Conservation (phyloP, 2,329 filamentous ascomycete genomes). For the Clonostachys solani region DNA sequence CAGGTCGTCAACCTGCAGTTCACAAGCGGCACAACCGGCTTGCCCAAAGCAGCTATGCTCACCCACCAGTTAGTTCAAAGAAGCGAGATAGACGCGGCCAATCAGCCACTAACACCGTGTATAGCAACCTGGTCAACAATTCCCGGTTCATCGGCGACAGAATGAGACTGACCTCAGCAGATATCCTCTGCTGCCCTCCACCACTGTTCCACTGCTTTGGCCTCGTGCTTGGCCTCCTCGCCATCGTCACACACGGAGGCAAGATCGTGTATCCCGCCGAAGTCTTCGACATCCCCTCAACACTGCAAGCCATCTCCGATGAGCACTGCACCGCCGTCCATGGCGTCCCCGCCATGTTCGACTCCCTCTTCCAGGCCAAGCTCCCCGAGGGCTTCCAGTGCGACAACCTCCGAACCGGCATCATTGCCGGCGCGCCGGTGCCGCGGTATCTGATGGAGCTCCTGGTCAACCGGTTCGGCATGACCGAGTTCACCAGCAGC, state of each 20-base stretch:
- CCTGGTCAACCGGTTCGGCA: slow-evolving; percentile 66
- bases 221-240: slow-evolving; percentile 70
- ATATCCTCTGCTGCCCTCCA: slow-evolving; percentile 75
- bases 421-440: slow-evolving; percentile 75
- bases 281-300: slow-evolving; percentile 65
- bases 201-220: slow-evolving; percentile 87
- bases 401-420: slow-evolving; percentile 64
- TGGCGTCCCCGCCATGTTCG: slow-evolving; percentile 83
- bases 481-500: slow-evolving; percentile 69
- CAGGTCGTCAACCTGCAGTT: slow-evolving; percentile 73
- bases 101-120: neutral
- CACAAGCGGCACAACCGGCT: slow-evolving; percentile 70
- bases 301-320: slow-evolving; percentile 61
- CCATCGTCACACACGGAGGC: slow-evolving; percentile 68
- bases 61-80: slow-evolving; percentile 56
- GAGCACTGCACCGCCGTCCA: slow-evolving; percentile 72
- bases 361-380: slow-evolving; percentile 52
- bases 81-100: neutral
- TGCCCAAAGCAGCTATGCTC: slow-evolving; percentile 71
- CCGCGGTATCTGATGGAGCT: slow-evolving; percentile 71
- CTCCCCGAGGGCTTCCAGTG: slow-evolving; percentile 34
- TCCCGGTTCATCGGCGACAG: slow-evolving; percentile 69
- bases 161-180: slow-evolving; percentile 62
- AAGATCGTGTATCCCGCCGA: slow-evolving; percentile 75
- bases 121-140: slow-evolving; percentile 59